phyloP scores from a whole-genome alignment of 140 eudicot genomes.

The Anethum foeniculum region DNA sequence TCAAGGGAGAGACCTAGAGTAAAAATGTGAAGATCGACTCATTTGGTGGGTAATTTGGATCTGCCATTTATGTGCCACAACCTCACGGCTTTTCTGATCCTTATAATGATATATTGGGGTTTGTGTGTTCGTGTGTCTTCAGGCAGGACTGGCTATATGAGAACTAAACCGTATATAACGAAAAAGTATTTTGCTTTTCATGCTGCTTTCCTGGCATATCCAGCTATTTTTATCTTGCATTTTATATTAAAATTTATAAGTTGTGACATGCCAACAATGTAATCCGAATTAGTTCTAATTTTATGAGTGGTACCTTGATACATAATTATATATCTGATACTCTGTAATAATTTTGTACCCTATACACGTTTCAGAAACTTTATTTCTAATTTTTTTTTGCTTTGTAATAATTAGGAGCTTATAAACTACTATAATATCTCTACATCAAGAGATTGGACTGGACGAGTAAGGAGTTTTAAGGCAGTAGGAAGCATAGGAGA shows the following conservation, averaged over 20 bases:
- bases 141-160: neutral
- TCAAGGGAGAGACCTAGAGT: neutral
- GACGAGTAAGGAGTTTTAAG: constrained; percentile 80
- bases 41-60: neutral
- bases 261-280: neutral
- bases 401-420: constrained; percentile 49
- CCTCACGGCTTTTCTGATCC: neutral
- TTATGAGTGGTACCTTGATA: neutral
- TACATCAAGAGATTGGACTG: constrained; percentile 94
- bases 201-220: neutral
- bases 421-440: constrained; percentile 86
- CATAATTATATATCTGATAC: neutral
- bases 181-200: neutral
- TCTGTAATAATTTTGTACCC: neutral
- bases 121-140: neutral
- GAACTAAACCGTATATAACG: neutral
- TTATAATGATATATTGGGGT: neutral
- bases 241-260: too few relatives aligned
- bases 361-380: neutral
- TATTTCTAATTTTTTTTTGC: constrained; percentile 6
- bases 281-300: neutral
- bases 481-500: constrained; percentile 79
- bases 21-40: neutral
- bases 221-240: neutral
- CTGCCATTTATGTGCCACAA: neutral